Base-by-base conservation (phyloP, 2,329 filamentous ascomycete species). In the Claviceps digitariae region DNA sequence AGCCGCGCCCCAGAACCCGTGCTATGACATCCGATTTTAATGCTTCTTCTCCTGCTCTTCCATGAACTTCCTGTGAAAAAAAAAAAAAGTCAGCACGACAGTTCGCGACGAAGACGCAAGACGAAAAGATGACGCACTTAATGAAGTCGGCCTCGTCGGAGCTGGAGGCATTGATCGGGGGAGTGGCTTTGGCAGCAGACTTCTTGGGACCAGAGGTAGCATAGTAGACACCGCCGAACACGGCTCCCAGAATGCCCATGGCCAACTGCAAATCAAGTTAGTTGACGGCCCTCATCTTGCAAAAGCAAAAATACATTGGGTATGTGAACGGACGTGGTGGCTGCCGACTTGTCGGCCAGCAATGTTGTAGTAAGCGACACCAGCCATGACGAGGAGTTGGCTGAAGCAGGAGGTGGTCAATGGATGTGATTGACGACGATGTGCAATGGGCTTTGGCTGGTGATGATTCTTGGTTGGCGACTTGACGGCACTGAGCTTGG, bases 141-240 rank as follows among this genome's bases (percentile, higher is more conserved):
- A 82, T 81, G 69, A 82, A 82, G 66, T 81, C 77, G 67, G 75
- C 77, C 72, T 82, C 79, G 64, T 81, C 79, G 62, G 77, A 72
- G 70, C 73, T 79, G 51, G 76, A 74, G 56, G 79, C 79, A 67
- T 82, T 81, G 72, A 82, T 79, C 50, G 79, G 79, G 57, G 79
- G 79, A 50, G 74, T 66, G 55, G 73, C 70, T 48, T 65, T 61
- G 57, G 74, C 72, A 45, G 70, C 63, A 55, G 71, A 67, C 58
- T 69, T 69, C 59, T 72, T 72, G 64, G 72, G 66, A 56, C 78
- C 74, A 49, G 69, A 66, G 53, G 69, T 55, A 52, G 70, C 68
- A 41, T 70, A 61, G 65, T 74, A 75, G 64, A 64, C 63, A 56
- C 74, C 76, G 60, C 71, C 72, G 62, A 78, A 77, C 49, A 82